These are phyloP conservation scores for Zygoascus tannicola DNA, from an alignment of 805 yeast species.

Conservation along the genomic window DNA sequence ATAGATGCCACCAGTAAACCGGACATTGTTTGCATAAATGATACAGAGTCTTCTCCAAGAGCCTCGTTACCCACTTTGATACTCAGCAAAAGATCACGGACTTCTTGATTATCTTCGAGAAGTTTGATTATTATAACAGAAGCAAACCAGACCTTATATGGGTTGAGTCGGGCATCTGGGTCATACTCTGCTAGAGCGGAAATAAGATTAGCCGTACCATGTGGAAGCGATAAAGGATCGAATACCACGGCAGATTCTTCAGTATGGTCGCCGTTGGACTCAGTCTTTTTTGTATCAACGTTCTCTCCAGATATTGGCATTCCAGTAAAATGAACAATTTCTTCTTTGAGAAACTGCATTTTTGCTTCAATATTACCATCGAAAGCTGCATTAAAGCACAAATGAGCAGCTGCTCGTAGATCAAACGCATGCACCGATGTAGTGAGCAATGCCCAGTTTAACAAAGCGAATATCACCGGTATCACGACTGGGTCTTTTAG, in stretches of 20 bases:
- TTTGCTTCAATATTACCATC: conserved; percentile 54
- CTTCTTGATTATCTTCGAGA: conserved; percentile 33
- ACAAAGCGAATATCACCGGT: conserved; percentile 64
- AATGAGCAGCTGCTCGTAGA: conserved; percentile 62
- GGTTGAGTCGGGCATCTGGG: conserved; percentile 61
- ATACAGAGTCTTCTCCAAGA: conserved; percentile 56
- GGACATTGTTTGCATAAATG: conserved; percentile 64
- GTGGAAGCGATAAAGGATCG: conserved; percentile 4
- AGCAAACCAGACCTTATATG: conserved; percentile 83
- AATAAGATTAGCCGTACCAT: conserved; percentile 49
- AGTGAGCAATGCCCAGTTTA: conserved; percentile 73
- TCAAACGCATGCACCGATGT: conserved; percentile 83
- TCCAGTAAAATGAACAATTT: conserved; percentile 31
- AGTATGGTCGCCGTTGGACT: neutral
- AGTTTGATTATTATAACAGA: conserved; percentile 53
- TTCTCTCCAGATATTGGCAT: conserved; percentile 1
- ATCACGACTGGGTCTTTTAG: conserved; percentile 32
- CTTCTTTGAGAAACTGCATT: conserved; percentile 54
- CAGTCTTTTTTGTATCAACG: neutral
- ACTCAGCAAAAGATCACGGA: conserved; percentile 31
- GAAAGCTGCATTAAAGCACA: conserved; percentile 60
- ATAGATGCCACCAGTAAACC: conserved; percentile 63
- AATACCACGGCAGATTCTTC: neutral
- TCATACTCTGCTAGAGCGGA: conserved; percentile 68
- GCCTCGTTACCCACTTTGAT: conserved; percentile 45